Percentiles rank a stretch among this genome's conserved stretches.
These are phyloP conservation scores for Abrus pulchellus DNA, from an alignment of 306 rosid species.

Conservation along the genomic window DNA sequence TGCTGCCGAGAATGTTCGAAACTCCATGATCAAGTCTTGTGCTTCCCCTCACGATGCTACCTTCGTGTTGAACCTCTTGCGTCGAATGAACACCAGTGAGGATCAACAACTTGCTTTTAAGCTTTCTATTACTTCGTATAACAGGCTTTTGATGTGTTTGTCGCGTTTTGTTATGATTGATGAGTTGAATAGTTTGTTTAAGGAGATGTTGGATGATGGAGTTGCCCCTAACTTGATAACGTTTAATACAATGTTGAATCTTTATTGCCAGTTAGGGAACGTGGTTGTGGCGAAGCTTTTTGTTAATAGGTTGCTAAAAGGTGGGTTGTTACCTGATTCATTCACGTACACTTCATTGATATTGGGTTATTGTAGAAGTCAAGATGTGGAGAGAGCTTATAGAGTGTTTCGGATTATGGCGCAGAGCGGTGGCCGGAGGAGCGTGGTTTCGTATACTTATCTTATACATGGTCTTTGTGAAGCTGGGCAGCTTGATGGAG, in stretches of 20 bases:
- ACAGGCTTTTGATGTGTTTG: slow-evolving; percentile 65
- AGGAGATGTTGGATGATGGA: slow-evolving; percentile 65
- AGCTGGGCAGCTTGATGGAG: slow-evolving; percentile 58
- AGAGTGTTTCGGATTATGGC: slow-evolving; percentile 65
- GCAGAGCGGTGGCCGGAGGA: slow-evolving; percentile 40
- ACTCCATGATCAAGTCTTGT: slow-evolving; percentile 69
- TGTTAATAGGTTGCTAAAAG: slow-evolving; percentile 58
- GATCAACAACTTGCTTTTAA: slow-evolving; percentile 47
- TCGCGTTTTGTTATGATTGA: slow-evolving; percentile 59
- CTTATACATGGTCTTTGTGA: slow-evolving; percentile 80
- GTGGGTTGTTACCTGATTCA: slow-evolving; percentile 67
- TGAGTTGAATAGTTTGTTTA: slow-evolving; percentile 64
- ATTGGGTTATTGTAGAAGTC: slow-evolving; percentile 77
- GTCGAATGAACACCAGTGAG: slow-evolving; percentile 51
- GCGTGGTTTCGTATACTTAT: slow-evolving; percentile 68
- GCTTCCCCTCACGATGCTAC: slow-evolving; percentile 51
- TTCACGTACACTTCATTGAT: slow-evolving; percentile 80
- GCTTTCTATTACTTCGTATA: slow-evolving; percentile 74
- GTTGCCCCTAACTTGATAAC: slow-evolving; percentile 66
- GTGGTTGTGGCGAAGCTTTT: slow-evolving; percentile 60
- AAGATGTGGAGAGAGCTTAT: slow-evolving; percentile 59
- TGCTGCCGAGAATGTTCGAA: slow-evolving; percentile 70
- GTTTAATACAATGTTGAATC: slow-evolving; percentile 75
- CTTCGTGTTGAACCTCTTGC: slow-evolving; percentile 61
- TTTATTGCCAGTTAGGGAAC: slow-evolving; percentile 75